Base-by-base conservation (phyloP, 768 basidiomycete species). In the Phlebiopsis flavidoalba region DNA sequence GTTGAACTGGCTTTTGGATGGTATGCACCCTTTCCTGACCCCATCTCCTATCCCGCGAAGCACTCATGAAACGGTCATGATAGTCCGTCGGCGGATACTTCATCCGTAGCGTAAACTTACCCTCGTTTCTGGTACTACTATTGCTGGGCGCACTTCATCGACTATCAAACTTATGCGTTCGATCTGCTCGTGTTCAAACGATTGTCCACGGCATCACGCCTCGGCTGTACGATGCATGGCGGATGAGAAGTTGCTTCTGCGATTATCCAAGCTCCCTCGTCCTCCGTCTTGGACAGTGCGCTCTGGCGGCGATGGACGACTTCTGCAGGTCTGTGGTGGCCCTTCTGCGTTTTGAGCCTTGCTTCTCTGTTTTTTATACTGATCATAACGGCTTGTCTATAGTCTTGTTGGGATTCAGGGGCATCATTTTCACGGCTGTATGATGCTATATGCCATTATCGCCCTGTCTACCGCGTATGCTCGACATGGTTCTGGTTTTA, bases 1-100 rank as follows among this genome's bases (percentile, higher is more conserved):
- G n/a, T n/a, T 80, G 43, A 82, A 80, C 62, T n/a, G 80, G 79
- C 0, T 81, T 85, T 62, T 85, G 82, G 83, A 85, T 85, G 84
- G 59, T 60, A 21, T 12, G 59, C 76, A 43, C 17, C 40, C 77
- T 58, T 77, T 79, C n/a, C 76, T 57, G 73, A 56, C 3, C 63
- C 31, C 35, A 15, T 24, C 43, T 31, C 35, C 11, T 35, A 8
- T 14, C 7, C 22, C 6, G 26, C n/a, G 26, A 31, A 31, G 40
- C 37, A 12, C 52, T 19, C 6, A 35, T 31, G 53, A 33, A 47
- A 46, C 47, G 48, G n/a, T 45, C 5, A 21, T 61, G 15, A 7
- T 55, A 63, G 63, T 59, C 58, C 54, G 64, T 63, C 24, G 45
- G 60, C n/a, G 59, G 69, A 14, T 64, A 63, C 61, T 82, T 82